Evolutionary conservation across 306 rosid genomes (phyloP), one percentile per base, ranked within the genome.

Genomic region (Parietaria judaica): DNA sequence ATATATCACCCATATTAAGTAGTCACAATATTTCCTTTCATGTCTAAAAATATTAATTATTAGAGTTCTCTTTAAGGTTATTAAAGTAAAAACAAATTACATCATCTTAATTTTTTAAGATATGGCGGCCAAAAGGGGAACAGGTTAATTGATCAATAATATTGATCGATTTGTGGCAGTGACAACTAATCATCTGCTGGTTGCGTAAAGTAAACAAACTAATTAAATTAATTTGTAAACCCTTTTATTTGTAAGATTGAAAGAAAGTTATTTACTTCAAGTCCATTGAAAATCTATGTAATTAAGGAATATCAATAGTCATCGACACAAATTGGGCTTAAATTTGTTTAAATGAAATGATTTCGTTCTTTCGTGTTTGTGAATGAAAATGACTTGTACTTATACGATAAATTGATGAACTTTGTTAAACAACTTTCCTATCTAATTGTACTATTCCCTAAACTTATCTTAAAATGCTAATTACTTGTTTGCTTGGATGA

Each of bases 91-190:
- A 15, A 35, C 63, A 41, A 38, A 41, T 9, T 15, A 44, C 49
- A 60, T 60, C 63, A 59, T 43, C 9, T 6, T 23, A 23, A 23
- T 23, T 23, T 16, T 36, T 36, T 15, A 43, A 60, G 44, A 37
- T 16, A 39, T 60, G 64, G 44, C 23, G 1, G 64, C 64, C 51
- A 16, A 41, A 60, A 60, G 64, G 64, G 64, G 64, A 60, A 60
- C 64, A 60, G 14, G 11, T 12, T 35, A 14, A 36, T n/a, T 7
- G 61, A 3, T 38, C 44, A 11, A 57, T 56, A 41, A 41, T 41
- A 5, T 5, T 13, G 16, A 44, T 37, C 49, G 36, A 60, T 35
- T 5, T 3, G 51, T 60, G 51, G 64, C 44, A 39, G 64, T 6
- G 62, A 56, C 16, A 56, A 39, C 17, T n/a, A 37, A 14, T 36